Percentiles rank a stretch among this genome's conserved stretches.
Evolutionary conservation across 1,139 yeast genomes (phyloP).

Genomic region (Geotrichum restrictum): DNA sequence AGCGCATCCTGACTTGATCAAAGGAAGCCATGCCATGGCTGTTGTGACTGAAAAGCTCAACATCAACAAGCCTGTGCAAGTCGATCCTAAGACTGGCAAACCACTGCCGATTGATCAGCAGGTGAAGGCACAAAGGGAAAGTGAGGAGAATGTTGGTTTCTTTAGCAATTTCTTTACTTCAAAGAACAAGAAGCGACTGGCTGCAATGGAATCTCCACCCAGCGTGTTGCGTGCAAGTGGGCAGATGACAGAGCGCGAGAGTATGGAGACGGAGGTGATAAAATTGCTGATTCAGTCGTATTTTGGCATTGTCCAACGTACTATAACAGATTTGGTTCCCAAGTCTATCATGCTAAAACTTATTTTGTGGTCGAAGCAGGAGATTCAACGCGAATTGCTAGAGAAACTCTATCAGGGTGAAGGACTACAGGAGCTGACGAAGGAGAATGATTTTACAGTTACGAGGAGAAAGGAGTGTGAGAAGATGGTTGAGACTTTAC

Average conservation of each 20-base stretch:
- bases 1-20: conserved; percentile 93
- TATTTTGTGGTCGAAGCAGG: conserved; percentile 77
- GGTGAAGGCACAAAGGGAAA: conserved; percentile 44
- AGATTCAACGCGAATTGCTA: conserved; percentile 82
- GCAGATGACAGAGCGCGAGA: conserved; percentile 89
- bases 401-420: conserved; percentile 80
- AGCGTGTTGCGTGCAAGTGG: conserved; percentile 93
- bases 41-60: conserved; percentile 88
- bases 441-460: conserved; percentile 88
- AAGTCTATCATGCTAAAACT: conserved; percentile 92
- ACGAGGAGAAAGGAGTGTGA: conserved; percentile 93
- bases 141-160: conserved; percentile 54
- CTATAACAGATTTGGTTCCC: conserved; percentile 89
- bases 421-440: conserved; percentile 72
- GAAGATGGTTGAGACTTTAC: conserved; percentile 89
- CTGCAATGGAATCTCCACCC: conserved; percentile 97
- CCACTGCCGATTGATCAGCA: conserved; percentile 38
- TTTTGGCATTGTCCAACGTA: conserved; percentile 86
- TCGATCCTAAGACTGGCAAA: conserved; percentile 91
- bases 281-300: conserved; percentile 86
- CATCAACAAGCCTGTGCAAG: conserved; percentile 71
- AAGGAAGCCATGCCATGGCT: conserved; percentile 93
- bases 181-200: conserved; percentile 88
- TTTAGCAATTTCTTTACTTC: conserved; percentile 93
- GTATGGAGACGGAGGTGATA: conserved; percentile 95